phyloP scores from a whole-genome alignment of 257 asterid genomes.

The Solanum arcanum region DNA sequence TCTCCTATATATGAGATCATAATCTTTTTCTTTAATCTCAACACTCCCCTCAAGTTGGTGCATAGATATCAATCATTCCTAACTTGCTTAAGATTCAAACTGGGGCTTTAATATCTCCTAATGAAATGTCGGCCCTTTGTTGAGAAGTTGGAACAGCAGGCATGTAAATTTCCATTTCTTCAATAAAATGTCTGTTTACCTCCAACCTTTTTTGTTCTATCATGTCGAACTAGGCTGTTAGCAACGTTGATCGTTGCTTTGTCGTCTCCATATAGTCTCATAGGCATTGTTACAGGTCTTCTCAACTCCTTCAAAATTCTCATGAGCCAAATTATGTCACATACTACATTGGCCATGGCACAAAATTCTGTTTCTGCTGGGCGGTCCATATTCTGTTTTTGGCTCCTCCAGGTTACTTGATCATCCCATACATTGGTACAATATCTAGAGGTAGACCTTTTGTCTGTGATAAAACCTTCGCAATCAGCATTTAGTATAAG shows the following conservation, averaged over 20 bases:
- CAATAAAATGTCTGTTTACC: background rate
- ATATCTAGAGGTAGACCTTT: background rate
- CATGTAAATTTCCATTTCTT: background rate
- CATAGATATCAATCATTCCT: background rate
- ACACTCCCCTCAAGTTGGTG: background rate
- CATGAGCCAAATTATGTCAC: background rate
- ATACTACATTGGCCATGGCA: background rate
- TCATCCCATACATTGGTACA: background rate
- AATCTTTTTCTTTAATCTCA: background rate
- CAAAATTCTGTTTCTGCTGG: background rate
- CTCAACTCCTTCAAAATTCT: background rate
- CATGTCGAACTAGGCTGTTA: background rate
- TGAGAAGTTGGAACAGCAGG: background rate
- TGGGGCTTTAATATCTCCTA: background rate
- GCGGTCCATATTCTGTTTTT: background rate
- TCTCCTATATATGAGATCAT: background rate
- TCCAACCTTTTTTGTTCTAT: background rate
- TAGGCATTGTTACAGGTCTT: background rate
- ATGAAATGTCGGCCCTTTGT: background rate
- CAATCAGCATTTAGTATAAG: background rate
- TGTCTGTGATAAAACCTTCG: background rate
- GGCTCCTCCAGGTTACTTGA: background rate
- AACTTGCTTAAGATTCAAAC: background rate
- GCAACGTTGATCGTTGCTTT: background rate
- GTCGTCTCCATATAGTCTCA: background rate